Percentiles rank a stretch among this genome's conserved stretches.
These are phyloP conservation scores for Trichopus zeylanicus DNA, from an alignment of 116 monocot genomes.

Conservation along the genomic window DNA sequence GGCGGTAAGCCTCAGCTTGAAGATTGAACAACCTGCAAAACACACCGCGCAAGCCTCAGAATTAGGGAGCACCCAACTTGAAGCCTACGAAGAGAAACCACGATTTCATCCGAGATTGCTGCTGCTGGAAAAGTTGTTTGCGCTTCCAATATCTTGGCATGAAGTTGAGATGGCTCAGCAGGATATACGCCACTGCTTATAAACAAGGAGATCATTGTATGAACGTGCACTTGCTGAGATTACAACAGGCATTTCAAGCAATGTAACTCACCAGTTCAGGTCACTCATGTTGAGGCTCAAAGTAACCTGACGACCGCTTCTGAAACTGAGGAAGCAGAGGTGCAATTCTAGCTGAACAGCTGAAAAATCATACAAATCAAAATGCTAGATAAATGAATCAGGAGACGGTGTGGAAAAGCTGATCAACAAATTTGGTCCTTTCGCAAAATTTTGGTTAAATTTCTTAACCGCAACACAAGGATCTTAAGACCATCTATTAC, in stretches of 20 bases:
- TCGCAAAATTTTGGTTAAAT: no score
- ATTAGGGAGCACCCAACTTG: slow-evolving; percentile 33
- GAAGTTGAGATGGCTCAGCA: slow-evolving; percentile 47
- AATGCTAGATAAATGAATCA: no score
- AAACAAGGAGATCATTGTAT: neutral
- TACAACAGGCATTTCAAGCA: no score
- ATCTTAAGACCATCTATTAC: no score
- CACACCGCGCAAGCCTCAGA: slow-evolving; percentile 38
- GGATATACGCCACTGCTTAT: slow-evolving; percentile 58
- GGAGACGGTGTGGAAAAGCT: no score
- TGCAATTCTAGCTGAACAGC: slow-evolving; percentile 49
- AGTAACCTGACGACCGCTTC: slow-evolving; percentile 28
- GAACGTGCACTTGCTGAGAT: neutral
- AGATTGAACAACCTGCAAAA: slow-evolving; percentile 25
- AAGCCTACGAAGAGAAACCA: slow-evolving; percentile 19
- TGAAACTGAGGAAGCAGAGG: slow-evolving; percentile 49
- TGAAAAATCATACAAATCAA: slow-evolving; percentile 13
- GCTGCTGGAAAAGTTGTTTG: slow-evolving; percentile 24
- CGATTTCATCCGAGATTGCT: slow-evolving; percentile 17
- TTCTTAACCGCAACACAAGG: no score
- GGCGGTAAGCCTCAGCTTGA: neutral
- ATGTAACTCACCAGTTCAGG: slow-evolving; percentile 44
- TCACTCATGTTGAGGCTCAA: slow-evolving; percentile 38
- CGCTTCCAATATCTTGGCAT: slow-evolving; percentile 17
- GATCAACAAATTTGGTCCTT: no score